A percentile compares a stretch with the other conserved stretches of the same genome.
phyloP scores from a whole-genome alignment of 495 filamentous ascomycete genomes.

The Talaromyces liani region DNA sequence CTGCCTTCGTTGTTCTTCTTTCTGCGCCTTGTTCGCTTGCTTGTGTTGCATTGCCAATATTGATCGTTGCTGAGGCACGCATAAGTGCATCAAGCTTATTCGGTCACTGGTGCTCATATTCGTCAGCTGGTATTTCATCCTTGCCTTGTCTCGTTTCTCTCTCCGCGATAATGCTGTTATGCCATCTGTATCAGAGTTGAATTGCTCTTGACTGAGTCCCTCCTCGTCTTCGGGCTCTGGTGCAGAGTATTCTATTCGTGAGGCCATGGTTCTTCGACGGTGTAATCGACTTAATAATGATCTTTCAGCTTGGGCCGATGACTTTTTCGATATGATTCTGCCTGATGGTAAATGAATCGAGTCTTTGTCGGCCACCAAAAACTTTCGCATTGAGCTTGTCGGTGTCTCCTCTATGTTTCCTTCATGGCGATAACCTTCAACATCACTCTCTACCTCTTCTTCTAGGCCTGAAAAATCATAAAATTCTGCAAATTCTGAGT shows the following conservation, averaged over 20 bases:
- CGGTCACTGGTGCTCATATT: constrained; percentile 21
- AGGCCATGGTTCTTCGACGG: constrained; percentile 2
- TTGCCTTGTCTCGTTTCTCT: constrained; percentile 14
- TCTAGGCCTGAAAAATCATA: constrained; percentile 14
- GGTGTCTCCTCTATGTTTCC: constrained; percentile 3
- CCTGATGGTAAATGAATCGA: constrained; percentile 19
- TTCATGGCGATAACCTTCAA: constrained; percentile 9
- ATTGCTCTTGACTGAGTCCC: constrained; percentile 2
- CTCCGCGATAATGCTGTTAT: constrained; percentile 10
- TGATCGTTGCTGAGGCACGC: constrained; percentile 19
- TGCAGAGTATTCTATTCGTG: constrained; percentile 7
- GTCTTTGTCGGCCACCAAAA: constrained; percentile 11
- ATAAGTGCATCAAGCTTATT: constrained; percentile 19
- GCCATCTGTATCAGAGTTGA: background rate
- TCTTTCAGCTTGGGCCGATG: constrained; percentile 13
- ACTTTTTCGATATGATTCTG: constrained; percentile 17
- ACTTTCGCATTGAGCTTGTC: constrained; percentile 7
- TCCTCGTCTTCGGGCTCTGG: constrained; percentile 3
- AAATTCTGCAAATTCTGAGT: constrained; percentile 24
- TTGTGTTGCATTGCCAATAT: constrained; percentile 21
- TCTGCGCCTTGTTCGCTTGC: constrained; percentile 18
- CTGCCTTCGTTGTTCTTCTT: constrained; percentile 16
- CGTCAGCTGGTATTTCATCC: constrained; percentile 15
- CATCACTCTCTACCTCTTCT: constrained; percentile 6
- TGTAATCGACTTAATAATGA: constrained; percentile 3